A percentile compares a stretch with the other conserved stretches of the same genome.
Evolutionary conservation across 177 flowering plant genomes (phyloP).

Genomic region (Vitis hybrid): DNA sequence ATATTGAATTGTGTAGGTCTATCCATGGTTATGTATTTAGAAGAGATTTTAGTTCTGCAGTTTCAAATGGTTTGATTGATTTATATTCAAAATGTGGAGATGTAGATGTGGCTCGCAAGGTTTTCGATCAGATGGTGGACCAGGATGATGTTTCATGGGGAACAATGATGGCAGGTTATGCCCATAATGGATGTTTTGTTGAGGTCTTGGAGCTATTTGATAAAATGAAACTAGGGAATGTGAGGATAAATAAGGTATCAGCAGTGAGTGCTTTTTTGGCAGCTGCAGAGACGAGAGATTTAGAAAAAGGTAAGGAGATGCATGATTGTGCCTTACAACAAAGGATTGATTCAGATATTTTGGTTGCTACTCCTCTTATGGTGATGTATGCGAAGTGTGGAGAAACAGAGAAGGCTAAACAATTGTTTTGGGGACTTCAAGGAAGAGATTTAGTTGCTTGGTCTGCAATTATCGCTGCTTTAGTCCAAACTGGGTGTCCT

Average conservation of each 20-base stretch:
- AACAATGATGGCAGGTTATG: slow-evolving; percentile 73
- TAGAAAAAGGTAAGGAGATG: slow-evolving; percentile 55
- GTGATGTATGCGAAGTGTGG: slow-evolving; percentile 78
- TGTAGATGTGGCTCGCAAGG: slow-evolving; percentile 37
- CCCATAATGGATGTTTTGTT: slow-evolving; percentile 39
- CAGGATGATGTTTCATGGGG: slow-evolving; percentile 71
- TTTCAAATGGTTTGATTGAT: slow-evolving; percentile 70
- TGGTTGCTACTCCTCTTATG: slow-evolving; percentile 55
- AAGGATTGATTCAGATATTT: slow-evolving; percentile 36
- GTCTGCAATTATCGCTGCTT: slow-evolving; percentile 67
- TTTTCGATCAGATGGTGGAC: slow-evolving; percentile 44
- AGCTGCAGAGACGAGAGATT: slow-evolving; percentile 57
- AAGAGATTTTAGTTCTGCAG: slow-evolving; percentile 33
- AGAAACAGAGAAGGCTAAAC: slow-evolving; percentile 41
- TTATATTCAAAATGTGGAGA: slow-evolving; percentile 63
- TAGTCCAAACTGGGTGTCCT: slow-evolving; percentile 49
- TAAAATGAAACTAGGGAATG: slow-evolving; percentile 25
- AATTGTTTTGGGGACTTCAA: slow-evolving; percentile 37
- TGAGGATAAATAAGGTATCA: slow-evolving; percentile 46
- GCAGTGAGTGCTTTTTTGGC: slow-evolving; percentile 51
- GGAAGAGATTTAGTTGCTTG: slow-evolving; percentile 61
- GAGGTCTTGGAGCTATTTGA: slow-evolving; percentile 63
- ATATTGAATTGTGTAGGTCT: slow-evolving; percentile 38
- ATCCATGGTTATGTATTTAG: slow-evolving; percentile 61
- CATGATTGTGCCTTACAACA: slow-evolving; percentile 39